Base-by-base conservation (phyloP, 164 flowering plant species). In the Nymphaea colorata region DNA sequence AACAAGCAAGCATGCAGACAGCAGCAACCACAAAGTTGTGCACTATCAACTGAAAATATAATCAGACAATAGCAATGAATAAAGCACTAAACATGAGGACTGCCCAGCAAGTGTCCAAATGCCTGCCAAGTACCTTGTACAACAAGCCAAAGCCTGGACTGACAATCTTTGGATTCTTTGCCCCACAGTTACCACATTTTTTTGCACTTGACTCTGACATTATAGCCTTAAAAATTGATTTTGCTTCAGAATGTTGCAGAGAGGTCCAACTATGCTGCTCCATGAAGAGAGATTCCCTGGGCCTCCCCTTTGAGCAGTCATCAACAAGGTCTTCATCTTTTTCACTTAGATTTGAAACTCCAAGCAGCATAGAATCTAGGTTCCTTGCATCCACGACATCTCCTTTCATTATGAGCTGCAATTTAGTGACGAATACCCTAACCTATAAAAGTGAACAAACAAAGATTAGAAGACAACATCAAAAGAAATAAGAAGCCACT, bases 141-240 rank as follows among this genome's bases (percentile, higher is more conserved):
- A 94, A 71, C 99, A 93, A 87, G 66, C 96, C 96, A 79, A 82
- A 86, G 60, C 79, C 84, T 62, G 96, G 98, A 66, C 81, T 82
- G 14, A 64, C 78, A 65, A 94, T 79, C 10, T 11, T 66, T 43
- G 98, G 94, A 75, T 74, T 82, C 61, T 72, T 80, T 3, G 77
- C 74, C 0, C 59, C 47, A 51, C 99, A 94, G 41, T 77, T 78
- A 41, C 68, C 59, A 70, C 99, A 94, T 57, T 70, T 59, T 43
- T 8, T 69, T 15, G 15, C 41, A 17, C 0, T 3, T 60, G 73
- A 79, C 1, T 17, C 18, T 78, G 73, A 81, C 73, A 88, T 55
- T 72, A 92, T 82, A 1, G 70, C 71, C 51, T 76, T 69, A 67
- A 91, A 44, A 45, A 84, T 77, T 16, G 85, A 76, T 79, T 76